A percentile compares a stretch with the other conserved stretches of the same genome.
phyloP scores from a whole-genome alignment of 495 filamentous ascomycete species.

The Chaetomium fimeti region DNA sequence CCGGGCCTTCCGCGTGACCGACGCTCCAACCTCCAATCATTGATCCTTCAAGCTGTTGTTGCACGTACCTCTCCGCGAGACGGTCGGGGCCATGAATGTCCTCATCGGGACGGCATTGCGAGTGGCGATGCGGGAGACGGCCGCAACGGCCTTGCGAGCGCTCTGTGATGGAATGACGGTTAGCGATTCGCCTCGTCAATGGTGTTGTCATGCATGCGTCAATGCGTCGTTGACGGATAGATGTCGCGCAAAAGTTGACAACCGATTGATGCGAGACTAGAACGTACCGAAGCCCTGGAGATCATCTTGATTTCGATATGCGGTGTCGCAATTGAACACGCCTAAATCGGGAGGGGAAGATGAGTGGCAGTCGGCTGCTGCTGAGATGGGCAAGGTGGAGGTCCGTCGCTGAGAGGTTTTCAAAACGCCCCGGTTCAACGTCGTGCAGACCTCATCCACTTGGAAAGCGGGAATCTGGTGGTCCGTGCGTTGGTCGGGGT shows the following conservation, averaged over 20 bases:
- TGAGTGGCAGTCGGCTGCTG: slow-evolving; percentile 30
- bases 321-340: slow-evolving; percentile 35
- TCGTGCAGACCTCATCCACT: slow-evolving; percentile 18
- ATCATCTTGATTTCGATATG: slow-evolving; percentile 57
- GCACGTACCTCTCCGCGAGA: slow-evolving; percentile 67
- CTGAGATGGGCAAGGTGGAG: slow-evolving; percentile 33
- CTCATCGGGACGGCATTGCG: slow-evolving; percentile 70
- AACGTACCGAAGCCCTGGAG: slow-evolving; percentile 64
- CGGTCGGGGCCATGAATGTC: slow-evolving; percentile 76
- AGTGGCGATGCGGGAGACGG: slow-evolving; percentile 66
- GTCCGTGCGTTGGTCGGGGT: slow-evolving; percentile 13
- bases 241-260: not conserved
- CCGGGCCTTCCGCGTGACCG: slow-evolving; percentile 17
- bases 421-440: slow-evolving; percentile 33
- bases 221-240: too few relatives aligned
- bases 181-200: not conserved
- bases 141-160: slow-evolving; percentile 74
- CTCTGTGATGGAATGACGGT: slow-evolving; percentile 37
- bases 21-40: not conserved
- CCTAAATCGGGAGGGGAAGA: slow-evolving; percentile 23
- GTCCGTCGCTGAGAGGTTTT: slow-evolving; percentile 43
- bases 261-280: slow-evolving; percentile 18
- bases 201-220: not conserved
- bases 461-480: slow-evolving; percentile 23
- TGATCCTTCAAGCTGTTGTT: not conserved